Conservation (phyloP, 1,284 basidiomycete genomes). For the Naganishia albida region DNA sequence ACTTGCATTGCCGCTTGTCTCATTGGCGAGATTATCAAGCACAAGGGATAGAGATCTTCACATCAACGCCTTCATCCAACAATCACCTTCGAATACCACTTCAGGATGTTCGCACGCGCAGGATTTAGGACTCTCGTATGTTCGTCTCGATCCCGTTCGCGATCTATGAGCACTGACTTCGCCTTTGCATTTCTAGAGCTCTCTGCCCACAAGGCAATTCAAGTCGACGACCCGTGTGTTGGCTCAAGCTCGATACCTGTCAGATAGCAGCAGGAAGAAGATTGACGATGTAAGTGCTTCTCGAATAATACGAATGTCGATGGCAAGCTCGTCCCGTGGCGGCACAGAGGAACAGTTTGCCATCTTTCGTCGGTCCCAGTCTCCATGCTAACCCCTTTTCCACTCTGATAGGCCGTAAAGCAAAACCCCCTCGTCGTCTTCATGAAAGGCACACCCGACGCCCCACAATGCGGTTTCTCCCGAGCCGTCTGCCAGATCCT, state of each 20-base stretch:
- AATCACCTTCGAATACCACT: background rate
- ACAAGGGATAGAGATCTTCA: background rate
- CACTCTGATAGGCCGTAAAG: constrained; percentile 60
- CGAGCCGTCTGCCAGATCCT: constrained; percentile 89
- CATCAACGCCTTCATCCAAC: background rate
- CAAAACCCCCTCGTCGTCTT: constrained; percentile 80
- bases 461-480: constrained; percentile 83
- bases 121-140: constrained; percentile 51
- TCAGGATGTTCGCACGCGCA: constrained; percentile 49
- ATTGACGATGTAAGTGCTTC: constrained; percentile 54
- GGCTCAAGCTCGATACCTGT: constrained; percentile 52
- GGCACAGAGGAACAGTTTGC: background rate
- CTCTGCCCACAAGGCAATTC: constrained; percentile 47
- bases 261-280: constrained; percentile 55
- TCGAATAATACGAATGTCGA: background rate
- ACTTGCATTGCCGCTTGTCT: background rate
- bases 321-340: no score
- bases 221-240: constrained; percentile 40
- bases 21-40: no score
- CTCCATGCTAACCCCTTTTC: background rate
- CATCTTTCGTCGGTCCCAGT: background rate
- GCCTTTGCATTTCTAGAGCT: constrained; percentile 38
- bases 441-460: constrained; percentile 84
- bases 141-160: background rate
- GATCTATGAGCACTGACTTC: background rate